These are phyloP conservation scores for Colletotrichum sp. DNA, from an alignment of 2,329 filamentous ascomycete species.

Conservation along the genomic window DNA sequence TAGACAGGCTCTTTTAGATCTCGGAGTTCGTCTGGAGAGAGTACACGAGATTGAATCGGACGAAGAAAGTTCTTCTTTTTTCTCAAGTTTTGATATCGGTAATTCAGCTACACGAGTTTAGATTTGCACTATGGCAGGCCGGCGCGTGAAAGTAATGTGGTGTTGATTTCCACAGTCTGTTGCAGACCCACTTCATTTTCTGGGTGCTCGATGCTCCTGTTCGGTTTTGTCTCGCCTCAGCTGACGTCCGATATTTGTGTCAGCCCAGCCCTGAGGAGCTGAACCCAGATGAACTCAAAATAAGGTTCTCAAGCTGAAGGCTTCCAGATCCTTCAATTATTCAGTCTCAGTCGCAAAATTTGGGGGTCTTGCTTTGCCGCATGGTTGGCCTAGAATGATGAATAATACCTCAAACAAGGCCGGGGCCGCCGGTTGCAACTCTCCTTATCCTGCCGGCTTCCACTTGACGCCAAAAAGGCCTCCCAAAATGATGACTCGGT, in stretches of 20 bases:
- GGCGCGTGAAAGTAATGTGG: fast-evolving
- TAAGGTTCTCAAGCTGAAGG: neutral
- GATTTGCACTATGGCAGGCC: fast-evolving
- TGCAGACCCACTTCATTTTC: neutral
- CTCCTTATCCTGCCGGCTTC: neutral
- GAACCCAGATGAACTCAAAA: neutral
- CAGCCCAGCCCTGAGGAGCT: neutral
- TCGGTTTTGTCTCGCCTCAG: neutral
- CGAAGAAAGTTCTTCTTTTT: no score
- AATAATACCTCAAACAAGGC: neutral
- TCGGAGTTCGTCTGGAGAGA: no score
- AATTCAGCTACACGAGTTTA: neutral
- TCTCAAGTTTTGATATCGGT: no score
- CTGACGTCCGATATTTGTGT: neutral
- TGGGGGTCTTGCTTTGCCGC: neutral
- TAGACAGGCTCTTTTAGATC: no score
- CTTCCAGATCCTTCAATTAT: neutral
- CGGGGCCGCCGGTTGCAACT: neutral
- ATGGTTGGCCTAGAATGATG: neutral
- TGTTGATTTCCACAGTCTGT: neutral
- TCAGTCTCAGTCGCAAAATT: neutral
- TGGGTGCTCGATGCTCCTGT: neutral
- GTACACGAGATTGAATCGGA: no score
- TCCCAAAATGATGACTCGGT: neutral
- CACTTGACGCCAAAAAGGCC: neutral